These are phyloP conservation scores for Aspergillus coremiiformis DNA, from an alignment of 495 filamentous ascomycete species.

Conservation along the genomic window DNA sequence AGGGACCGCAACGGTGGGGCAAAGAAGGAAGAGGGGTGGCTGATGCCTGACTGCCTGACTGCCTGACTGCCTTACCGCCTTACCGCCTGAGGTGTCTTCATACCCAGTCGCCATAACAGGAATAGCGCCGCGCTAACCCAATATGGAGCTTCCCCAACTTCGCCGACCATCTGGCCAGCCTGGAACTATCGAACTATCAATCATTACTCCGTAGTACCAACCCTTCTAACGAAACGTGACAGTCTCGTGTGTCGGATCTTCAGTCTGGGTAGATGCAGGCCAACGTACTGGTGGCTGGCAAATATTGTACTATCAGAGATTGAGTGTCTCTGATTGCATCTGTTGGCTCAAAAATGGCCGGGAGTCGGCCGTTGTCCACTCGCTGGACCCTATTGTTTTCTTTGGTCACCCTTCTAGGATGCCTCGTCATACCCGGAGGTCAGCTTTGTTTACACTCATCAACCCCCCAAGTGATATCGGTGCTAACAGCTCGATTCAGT, in stretches of 20 bases:
- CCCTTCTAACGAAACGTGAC: not conserved
- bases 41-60: conserved; percentile 6
- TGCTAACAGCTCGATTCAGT: conserved; percentile 38
- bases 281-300: conserved; percentile 13
- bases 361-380: conserved; percentile 41
- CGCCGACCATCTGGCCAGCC: conserved; percentile 32
- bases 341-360: conserved; percentile 30
- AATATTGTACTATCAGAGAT: conserved; percentile 22
- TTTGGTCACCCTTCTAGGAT: conserved; percentile 32
- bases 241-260: conserved; percentile 13
- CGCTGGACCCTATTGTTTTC: conserved; percentile 49
- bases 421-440: conserved; percentile 36
- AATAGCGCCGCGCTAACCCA: conserved; percentile 14
- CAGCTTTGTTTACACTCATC: not conserved
- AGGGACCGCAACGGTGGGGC: conserved; percentile 22
- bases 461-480: not conserved
- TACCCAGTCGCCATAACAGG: conserved; percentile 12
- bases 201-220: no score
- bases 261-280: conserved; percentile 33
- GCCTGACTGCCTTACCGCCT: conserved; percentile 17
- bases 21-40: conserved; percentile 8
- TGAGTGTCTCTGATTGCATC: conserved; percentile 33
- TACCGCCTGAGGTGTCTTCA: conserved; percentile 24
- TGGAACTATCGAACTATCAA: conserved; percentile 26
- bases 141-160: conserved; percentile 22